phyloP scores from a whole-genome alignment of 2,329 filamentous ascomycete species.

The Orbilia brochopaga region DNA sequence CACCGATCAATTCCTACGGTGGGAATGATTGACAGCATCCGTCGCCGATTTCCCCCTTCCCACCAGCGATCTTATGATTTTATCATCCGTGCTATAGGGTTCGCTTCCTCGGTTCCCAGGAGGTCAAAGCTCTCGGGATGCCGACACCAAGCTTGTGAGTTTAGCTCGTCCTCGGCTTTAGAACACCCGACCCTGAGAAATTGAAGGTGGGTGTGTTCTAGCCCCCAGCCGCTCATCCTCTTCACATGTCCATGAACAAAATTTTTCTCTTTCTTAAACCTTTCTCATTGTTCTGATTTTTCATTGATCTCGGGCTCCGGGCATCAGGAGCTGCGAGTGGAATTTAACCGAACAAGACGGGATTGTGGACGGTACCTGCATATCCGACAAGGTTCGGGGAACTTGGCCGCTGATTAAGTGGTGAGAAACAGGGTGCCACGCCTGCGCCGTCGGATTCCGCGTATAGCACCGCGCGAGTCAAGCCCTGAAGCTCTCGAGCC shows the following conservation, averaged over 20 bases:
- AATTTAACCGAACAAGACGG: conserved; percentile 50
- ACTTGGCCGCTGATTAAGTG: conserved; percentile 30
- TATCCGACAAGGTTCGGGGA: conserved; percentile 46
- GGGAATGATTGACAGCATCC: conserved; percentile 3
- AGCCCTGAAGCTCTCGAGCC: not conserved
- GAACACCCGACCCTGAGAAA: not conserved
- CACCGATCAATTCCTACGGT: too few species aligned
- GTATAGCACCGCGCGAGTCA: not conserved
- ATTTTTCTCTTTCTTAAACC: too few species aligned
- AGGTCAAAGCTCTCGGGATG: conserved; percentile 37
- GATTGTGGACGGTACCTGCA: conserved; percentile 48
- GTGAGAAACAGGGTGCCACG: conserved; percentile 39
- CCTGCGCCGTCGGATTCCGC: conserved; percentile 3
- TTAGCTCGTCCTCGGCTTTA: not conserved
- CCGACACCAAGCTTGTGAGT: conserved; percentile 11
- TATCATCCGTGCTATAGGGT: conserved; percentile 49
- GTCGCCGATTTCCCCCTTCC: conserved; percentile 28
- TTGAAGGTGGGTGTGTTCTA: too few species aligned
- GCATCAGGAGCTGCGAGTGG: conserved; percentile 16
- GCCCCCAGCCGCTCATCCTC: too few species aligned
- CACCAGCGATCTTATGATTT: conserved; percentile 48
- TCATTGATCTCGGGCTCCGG: not conserved
- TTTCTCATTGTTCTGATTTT: too few species aligned
- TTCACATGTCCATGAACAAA: too few species aligned
- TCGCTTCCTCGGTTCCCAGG: conserved; percentile 43